Percentiles rank a stretch among this genome's conserved stretches.
These are phyloP conservation scores for Apostasia shenzhenica DNA, from an alignment of 106 monocot species.

Conservation along the genomic window DNA sequence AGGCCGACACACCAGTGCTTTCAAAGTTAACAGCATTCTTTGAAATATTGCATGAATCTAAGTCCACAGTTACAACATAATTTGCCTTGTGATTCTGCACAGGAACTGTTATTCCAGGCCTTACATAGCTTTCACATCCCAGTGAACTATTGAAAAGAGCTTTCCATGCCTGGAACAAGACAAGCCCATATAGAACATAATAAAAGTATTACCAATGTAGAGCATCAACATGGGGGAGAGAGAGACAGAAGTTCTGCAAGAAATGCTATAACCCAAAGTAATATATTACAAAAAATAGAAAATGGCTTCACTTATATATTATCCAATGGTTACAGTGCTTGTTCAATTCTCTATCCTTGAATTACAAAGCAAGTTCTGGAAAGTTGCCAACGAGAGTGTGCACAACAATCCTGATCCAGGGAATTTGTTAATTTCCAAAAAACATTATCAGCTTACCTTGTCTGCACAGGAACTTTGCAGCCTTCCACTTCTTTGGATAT, in stretches of 20 bases:
- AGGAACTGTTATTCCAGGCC: slow-evolving; percentile 62
- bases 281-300: too few species aligned
- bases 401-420: not conserved
- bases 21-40: slow-evolving; percentile 5
- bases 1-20: slow-evolving; percentile 7
- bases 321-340: too few species aligned
- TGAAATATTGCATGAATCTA: slow-evolving; percentile 11
- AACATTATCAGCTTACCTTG: slow-evolving; percentile 40
- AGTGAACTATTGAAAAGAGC: slow-evolving; percentile 41
- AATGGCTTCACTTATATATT: too few species aligned
- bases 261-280: too few species aligned
- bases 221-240: not conserved
- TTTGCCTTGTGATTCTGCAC: slow-evolving; percentile 11
- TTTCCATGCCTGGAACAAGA: slow-evolving; percentile 69
- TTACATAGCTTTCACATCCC: slow-evolving; percentile 41
- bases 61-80: slow-evolving; percentile 4
- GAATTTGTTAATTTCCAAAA: not conserved
- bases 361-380: not conserved
- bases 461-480: slow-evolving; percentile 42
- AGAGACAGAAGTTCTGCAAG: not conserved
- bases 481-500: slow-evolving; percentile 35
- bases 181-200: slow-evolving; percentile 4
- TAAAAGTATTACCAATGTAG: not conserved
- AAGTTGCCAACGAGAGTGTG: not conserved
- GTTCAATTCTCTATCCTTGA: not conserved